A percentile compares a stretch with the other conserved stretches of the same genome.
Evolutionary conservation across 768 basidiomycete species (phyloP).

Genomic region (Podaxis sp.): DNA sequence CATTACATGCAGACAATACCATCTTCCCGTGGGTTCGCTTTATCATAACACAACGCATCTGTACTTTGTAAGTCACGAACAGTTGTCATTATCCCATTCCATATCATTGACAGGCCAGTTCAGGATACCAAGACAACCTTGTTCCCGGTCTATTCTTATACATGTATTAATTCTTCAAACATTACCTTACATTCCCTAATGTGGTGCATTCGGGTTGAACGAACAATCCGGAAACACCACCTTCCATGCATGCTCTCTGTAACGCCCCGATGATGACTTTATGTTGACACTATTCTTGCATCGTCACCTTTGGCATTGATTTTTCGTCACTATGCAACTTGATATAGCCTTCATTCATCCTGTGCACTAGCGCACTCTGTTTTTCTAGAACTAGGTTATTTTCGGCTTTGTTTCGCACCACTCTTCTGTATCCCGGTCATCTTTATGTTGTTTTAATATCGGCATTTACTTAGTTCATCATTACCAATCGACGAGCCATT

Average conservation of each 20-base stretch:
- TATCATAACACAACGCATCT: not conserved
- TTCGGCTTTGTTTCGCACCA: not conserved
- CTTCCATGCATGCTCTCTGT: not conserved
- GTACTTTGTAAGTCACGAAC: slow-evolving; percentile 14
- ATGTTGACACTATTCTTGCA: not conserved
- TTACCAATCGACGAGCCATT: not conserved
- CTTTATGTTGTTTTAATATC: not conserved
- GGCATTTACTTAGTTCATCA: not conserved
- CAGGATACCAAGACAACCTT: not conserved
- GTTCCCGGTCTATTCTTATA: not conserved
- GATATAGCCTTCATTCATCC: not conserved
- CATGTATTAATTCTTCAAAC: slow-evolving; percentile 4
- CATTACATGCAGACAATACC: slow-evolving; percentile 26
- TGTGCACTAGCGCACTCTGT: not conserved
- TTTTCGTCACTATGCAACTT: not conserved
- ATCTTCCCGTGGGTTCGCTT: slow-evolving; percentile 9
- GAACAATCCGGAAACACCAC: not conserved
- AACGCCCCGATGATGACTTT: not conserved
- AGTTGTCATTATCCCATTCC: no score
- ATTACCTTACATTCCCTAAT: slow-evolving; percentile 6
- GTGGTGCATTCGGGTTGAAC: not conserved
- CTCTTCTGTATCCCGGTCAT: not conserved
- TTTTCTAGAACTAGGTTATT: not conserved
- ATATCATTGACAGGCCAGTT: not conserved
- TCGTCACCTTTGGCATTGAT: not conserved